These are phyloP conservation scores for Erysiphe pulchra DNA, from an alignment of 2,329 filamentous ascomycete genomes.

Conservation along the genomic window DNA sequence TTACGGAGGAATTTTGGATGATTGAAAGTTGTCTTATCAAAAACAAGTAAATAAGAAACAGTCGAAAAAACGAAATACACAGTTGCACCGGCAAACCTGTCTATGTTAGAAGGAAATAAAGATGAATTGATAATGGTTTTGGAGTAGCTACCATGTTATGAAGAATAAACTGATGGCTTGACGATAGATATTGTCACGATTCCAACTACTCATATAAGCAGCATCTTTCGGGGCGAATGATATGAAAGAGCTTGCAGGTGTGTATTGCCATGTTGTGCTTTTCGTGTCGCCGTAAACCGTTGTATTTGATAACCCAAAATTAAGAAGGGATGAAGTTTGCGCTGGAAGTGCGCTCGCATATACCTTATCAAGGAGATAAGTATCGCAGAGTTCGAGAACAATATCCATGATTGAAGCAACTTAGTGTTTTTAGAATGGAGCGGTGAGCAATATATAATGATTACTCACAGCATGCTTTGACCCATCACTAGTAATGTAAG, in stretches of 20 bases:
- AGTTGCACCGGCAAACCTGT: conserved; percentile 60
- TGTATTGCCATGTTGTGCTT: conserved; percentile 39
- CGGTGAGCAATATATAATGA: no score
- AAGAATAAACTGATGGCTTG: conserved; percentile 55
- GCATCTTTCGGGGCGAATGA: conserved; percentile 43
- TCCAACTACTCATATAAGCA: conserved; percentile 55
- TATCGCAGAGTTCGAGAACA: conserved; percentile 65
- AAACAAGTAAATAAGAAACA: conserved; percentile 68
- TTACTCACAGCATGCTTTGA: no score
- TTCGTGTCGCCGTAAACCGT: conserved; percentile 27
- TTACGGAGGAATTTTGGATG: conserved; percentile 93
- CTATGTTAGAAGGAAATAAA: conserved; percentile 2
- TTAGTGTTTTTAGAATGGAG: no score
- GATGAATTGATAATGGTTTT: not conserved
- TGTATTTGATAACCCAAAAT: conserved; percentile 20
- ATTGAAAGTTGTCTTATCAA: conserved; percentile 68
- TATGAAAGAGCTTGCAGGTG: conserved; percentile 47
- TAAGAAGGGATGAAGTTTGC: conserved; percentile 21
- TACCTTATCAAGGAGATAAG: conserved; percentile 51
- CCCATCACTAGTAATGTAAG: no score
- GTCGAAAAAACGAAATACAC: conserved; percentile 69
- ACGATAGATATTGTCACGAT: conserved; percentile 51
- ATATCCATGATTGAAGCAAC: conserved; percentile 44
- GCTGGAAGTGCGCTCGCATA: conserved; percentile 50
- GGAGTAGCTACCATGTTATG: conserved; percentile 49